Conservation (phyloP, 225 moss, liverwort and hornwort species). For the Asterella californica region DNA sequence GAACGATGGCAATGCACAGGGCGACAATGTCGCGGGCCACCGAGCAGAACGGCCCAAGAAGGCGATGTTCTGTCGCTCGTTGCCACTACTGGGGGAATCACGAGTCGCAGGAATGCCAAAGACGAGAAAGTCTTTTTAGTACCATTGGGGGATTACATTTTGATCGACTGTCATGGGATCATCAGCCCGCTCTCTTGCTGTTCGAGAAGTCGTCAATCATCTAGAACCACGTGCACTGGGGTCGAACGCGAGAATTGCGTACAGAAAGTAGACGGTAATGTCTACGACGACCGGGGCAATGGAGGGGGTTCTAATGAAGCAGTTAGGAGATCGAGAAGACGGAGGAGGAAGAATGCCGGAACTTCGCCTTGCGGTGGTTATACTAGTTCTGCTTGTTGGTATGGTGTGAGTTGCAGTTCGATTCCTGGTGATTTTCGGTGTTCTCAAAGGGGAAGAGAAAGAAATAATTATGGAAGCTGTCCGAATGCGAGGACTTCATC, state of each 20-base stretch:
- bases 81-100: background rate
- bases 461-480: constrained; percentile 11
- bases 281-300: background rate
- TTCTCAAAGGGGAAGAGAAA: background rate
- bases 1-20: background rate
- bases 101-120: background rate
- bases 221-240: background rate
- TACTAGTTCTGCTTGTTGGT: background rate
- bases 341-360: background rate
- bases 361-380: background rate
- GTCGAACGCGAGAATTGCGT: background rate
- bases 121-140: background rate
- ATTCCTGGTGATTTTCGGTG: background rate
- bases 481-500: background rate
- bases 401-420: background rate
- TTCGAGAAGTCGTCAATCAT: background rate
- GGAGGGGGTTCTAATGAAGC: background rate
- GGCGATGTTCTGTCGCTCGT: background rate
- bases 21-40: background rate
- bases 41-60: background rate
- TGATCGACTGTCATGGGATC: background rate
- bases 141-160: background rate
- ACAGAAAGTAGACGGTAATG: background rate
- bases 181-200: background rate
- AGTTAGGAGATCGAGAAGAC: background rate